Evolutionary conservation across 2,329 filamentous ascomycete species (phyloP), one percentile per base, ranked within the genome.

Genomic region (Tolypocladium album): DNA sequence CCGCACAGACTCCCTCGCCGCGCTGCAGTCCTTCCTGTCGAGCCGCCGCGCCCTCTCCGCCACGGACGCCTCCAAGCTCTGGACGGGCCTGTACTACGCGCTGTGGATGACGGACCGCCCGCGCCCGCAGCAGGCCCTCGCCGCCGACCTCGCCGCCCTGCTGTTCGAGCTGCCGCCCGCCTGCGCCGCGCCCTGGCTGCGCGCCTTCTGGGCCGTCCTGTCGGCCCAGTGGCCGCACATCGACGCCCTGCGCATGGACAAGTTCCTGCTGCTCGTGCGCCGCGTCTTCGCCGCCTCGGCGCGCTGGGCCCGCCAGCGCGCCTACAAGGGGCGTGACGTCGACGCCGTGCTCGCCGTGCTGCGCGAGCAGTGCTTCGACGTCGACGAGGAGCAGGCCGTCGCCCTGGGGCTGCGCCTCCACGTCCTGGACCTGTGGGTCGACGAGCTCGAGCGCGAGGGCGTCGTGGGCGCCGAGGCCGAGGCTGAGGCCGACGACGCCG

Each of bases 81-180:
- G 92, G 91, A 96, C 95, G 71, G 93, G 92, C 6, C 83, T 97
- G 24, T 97, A 94, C 79, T 97, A 92, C 80, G 88, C 88, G 69
- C 84, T 94, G 69, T 97, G 91, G 88, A 94, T 96, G 87, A 91
- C 88, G 73, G 92, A 97, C 79, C 89, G 92, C 56, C 88, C 92
- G 13, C 77, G 87, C n/a, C 87, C 89, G 3, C 93, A 97, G 78
- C 92, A 96, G 78, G 83, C 83, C 52, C 88, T 97, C 55, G 89
- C 89, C 66, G 77, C 81, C 65, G 87, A 92, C 63, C 87, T 97
- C 59, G 89, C 92, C 52, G 82, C 76, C 1, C 84, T 97, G 13
- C 65, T 71, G 56, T 79, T 82, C 63, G 75, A 80, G 27, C 77
- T 93, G 36, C 82, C 83, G 45, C 69, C 73, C 40, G 68, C 66